Conservation (phyloP, 2,329 filamentous ascomycete genomes). For the Diaporthe ampelina region DNA sequence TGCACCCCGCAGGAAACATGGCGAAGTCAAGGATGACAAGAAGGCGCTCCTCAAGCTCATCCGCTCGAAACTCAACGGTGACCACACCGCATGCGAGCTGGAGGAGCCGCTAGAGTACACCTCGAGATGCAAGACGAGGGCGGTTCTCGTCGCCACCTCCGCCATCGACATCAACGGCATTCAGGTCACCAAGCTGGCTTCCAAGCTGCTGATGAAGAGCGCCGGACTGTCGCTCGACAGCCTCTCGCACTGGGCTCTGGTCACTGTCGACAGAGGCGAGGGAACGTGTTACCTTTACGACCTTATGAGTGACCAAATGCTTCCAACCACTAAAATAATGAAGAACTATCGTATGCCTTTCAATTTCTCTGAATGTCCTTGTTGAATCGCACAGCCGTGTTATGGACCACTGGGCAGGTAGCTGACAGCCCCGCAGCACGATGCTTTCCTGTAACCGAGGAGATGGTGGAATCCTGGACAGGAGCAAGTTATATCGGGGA, state of each 20-base stretch:
- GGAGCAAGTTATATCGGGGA: slow-evolving; percentile 51
- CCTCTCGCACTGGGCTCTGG: slow-evolving; percentile 41
- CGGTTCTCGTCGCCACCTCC: slow-evolving; percentile 38
- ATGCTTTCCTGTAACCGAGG: slow-evolving; percentile 48
- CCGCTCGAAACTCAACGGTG: slow-evolving; percentile 37
- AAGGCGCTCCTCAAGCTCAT: slow-evolving; percentile 40
- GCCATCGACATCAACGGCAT: slow-evolving; percentile 40
- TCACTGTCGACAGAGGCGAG: slow-evolving; percentile 38
- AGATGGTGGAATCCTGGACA: slow-evolving; percentile 48
- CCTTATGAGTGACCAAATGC: slow-evolving; percentile 36
- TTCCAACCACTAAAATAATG: slow-evolving; percentile 42
- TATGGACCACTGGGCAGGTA: neutral
- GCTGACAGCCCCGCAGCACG: slow-evolving; percentile 39
- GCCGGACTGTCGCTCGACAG: slow-evolving; percentile 40
- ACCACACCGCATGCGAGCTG: slow-evolving; percentile 36
- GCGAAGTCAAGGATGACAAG: slow-evolving; percentile 41
- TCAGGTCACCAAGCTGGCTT: slow-evolving; percentile 39
- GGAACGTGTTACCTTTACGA: slow-evolving; percentile 38
- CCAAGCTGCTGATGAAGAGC: slow-evolving; percentile 40
- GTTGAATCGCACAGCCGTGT: neutral
- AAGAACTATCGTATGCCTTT: slow-evolving; percentile 39
- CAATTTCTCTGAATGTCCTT: neutral
- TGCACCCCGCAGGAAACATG: slow-evolving; percentile 39
- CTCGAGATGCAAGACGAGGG: slow-evolving; percentile 37
- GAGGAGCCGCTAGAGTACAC: slow-evolving; percentile 39